Conservation (phyloP, 768 basidiomycete species). For the Serendipita sp. region DNA sequence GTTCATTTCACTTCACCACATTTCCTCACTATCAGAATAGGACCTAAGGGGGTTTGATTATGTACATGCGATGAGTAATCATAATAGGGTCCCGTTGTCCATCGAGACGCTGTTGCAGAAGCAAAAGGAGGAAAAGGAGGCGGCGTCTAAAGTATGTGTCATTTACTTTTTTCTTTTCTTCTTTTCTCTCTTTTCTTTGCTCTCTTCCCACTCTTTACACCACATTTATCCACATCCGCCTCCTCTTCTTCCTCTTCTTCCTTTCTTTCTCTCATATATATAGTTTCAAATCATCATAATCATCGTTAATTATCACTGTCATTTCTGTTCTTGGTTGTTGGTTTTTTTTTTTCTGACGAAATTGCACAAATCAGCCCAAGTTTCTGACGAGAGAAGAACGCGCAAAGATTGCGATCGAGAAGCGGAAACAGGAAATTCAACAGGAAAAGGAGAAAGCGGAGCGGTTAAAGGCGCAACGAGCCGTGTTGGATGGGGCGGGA, state of each 20-base stretch:
- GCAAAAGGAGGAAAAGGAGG: conserved; percentile 80
- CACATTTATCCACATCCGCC: background rate
- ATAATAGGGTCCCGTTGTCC: conserved; percentile 42
- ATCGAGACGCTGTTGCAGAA: conserved; percentile 76
- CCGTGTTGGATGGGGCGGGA: conserved; percentile 55
- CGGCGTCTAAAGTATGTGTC: conserved; percentile 70
- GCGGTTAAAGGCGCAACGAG: conserved; percentile 40
- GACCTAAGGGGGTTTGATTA: no score
- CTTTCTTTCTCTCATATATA: background rate
- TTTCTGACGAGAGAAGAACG: conserved; percentile 90
- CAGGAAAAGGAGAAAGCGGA: conserved; percentile 57
- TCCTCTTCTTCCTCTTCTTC: no score
- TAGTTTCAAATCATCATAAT: no score
- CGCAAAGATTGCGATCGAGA: conserved; percentile 73
- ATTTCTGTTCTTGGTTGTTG: no score
- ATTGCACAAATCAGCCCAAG: conserved; percentile 69
- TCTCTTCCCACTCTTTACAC: no score
- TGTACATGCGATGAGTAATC: no score
- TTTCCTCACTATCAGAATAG: no score
- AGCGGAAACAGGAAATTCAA: conserved; percentile 68
- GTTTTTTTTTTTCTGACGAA: background rate
- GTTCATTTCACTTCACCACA: no score
- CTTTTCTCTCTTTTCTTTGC: background rate
- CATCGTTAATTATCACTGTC: no score
- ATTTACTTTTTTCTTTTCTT: background rate